Percentiles rank a stretch among this genome's conserved stretches.
Conservation (phyloP, 139 green algal species). For the Eudorina sp. region DNA sequence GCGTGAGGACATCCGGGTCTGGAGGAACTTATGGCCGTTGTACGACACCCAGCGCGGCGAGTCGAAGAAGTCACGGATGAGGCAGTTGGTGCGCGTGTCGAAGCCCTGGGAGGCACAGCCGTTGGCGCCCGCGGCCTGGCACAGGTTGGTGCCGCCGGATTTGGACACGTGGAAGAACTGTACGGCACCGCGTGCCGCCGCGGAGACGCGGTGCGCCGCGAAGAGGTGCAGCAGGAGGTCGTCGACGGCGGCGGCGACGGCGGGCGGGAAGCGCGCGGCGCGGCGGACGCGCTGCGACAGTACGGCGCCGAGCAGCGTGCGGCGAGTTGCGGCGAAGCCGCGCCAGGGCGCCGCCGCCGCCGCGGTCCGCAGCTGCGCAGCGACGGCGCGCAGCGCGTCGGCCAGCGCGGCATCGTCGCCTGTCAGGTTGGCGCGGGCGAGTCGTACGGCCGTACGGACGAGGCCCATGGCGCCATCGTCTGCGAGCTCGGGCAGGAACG, state of each 20-base stretch:
- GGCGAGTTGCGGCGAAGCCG: conserved; percentile 41
- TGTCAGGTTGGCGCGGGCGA: not conserved
- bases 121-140: conserved; percentile 52
- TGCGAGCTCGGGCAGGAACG: conserved; percentile 26
- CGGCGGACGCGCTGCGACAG: conserved; percentile 30
- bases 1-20: conserved; percentile 36
- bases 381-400: not conserved
- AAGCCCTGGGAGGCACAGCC: conserved; percentile 55
- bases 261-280: not conserved
- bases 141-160: conserved; percentile 63
- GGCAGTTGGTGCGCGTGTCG: conserved; percentile 53
- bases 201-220: conserved; percentile 43
- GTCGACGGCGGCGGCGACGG: conserved; percentile 19
- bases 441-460: not conserved
- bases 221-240: conserved; percentile 56
- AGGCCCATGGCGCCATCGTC: not conserved
- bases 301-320: conserved; percentile 32
- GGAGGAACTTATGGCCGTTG: conserved; percentile 53
- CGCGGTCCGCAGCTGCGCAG: not conserved
- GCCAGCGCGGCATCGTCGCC: not conserved
- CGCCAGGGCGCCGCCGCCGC: not conserved
- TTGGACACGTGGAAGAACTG: conserved; percentile 68
- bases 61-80: conserved; percentile 55
- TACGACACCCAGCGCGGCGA: conserved; percentile 49
- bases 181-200: conserved; percentile 35